These are phyloP conservation scores for Hypoxylon sp. DNA, from an alignment of 2,329 filamentous ascomycete species.

Conservation along the genomic window DNA sequence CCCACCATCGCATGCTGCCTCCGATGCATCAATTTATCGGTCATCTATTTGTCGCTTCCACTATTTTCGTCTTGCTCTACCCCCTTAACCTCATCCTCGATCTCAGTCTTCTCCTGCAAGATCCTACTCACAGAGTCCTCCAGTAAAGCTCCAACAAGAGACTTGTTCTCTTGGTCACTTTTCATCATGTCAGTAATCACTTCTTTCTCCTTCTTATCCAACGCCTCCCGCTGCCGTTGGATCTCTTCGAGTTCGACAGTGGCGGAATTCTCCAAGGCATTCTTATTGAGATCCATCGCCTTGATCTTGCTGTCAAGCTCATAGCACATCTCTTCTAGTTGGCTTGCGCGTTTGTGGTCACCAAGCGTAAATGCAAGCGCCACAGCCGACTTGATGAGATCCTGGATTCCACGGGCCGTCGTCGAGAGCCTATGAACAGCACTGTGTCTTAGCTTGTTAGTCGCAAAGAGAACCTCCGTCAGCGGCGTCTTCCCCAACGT, in stretches of 20 bases:
- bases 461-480: slow-evolving; percentile 47
- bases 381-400: slow-evolving; percentile 51
- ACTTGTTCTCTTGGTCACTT: slow-evolving; percentile 52
- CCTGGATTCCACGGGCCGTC: slow-evolving; percentile 49
- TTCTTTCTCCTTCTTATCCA: slow-evolving; percentile 55
- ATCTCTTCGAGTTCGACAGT: slow-evolving; percentile 53
- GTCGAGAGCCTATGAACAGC: slow-evolving; percentile 54
- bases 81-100: slow-evolving; percentile 18
- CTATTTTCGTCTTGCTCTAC: slow-evolving; percentile 15
- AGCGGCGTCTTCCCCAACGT: slow-evolving; percentile 38
- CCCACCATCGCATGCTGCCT: not conserved
- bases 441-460: slow-evolving; percentile 52
- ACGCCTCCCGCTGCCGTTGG: slow-evolving; percentile 54
- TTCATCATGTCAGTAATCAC: slow-evolving; percentile 49
- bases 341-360: slow-evolving; percentile 49
- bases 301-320: slow-evolving; percentile 52
- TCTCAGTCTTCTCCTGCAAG: slow-evolving; percentile 29
- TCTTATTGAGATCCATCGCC: slow-evolving; percentile 56
- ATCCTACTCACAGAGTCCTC: slow-evolving; percentile 48
- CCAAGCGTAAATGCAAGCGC: slow-evolving; percentile 51
- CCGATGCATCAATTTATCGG: too few species aligned
- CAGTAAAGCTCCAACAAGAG: slow-evolving; percentile 51
- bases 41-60: not conserved
- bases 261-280: slow-evolving; percentile 51
- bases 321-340: slow-evolving; percentile 51